Evolutionary conservation across 2,329 filamentous ascomycete genomes (phyloP).

Genomic region (Pseudogymnoascus sp.): DNA sequence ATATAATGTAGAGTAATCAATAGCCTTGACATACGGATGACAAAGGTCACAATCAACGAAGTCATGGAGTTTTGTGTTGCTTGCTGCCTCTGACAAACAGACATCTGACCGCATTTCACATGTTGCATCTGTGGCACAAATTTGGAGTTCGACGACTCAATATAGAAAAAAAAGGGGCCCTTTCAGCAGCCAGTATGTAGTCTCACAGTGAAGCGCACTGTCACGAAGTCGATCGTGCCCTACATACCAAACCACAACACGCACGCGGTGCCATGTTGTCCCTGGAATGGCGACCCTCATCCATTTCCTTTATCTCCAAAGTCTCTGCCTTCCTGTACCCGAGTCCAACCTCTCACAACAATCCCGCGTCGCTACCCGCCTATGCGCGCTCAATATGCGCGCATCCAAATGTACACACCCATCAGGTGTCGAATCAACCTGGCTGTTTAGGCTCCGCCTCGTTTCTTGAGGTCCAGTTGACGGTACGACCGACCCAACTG

Average conservation of each 20-base stretch:
- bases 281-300: neutral
- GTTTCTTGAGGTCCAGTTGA: neutral
- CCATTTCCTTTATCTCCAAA: neutral
- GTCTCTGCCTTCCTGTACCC: neutral
- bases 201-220: neutral
- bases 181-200: constrained; percentile 1
- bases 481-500: neutral
- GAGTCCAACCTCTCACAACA: neutral
- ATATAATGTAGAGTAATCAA: neutral
- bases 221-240: neutral
- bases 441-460: neutral
- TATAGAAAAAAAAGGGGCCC: neutral
- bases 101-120: neutral
- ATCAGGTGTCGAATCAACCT: neutral
- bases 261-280: neutral
- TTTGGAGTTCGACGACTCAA: neutral
- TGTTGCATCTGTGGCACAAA: neutral
- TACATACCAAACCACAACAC: neutral
- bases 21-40: neutral
- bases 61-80: neutral
- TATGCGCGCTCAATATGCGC: neutral
- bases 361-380: neutral
- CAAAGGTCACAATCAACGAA: neutral
- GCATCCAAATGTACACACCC: neutral
- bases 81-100: neutral